Evolutionary conservation across 139 green algal genomes (phyloP).

Genomic region (Yamagishiella unicocca): DNA sequence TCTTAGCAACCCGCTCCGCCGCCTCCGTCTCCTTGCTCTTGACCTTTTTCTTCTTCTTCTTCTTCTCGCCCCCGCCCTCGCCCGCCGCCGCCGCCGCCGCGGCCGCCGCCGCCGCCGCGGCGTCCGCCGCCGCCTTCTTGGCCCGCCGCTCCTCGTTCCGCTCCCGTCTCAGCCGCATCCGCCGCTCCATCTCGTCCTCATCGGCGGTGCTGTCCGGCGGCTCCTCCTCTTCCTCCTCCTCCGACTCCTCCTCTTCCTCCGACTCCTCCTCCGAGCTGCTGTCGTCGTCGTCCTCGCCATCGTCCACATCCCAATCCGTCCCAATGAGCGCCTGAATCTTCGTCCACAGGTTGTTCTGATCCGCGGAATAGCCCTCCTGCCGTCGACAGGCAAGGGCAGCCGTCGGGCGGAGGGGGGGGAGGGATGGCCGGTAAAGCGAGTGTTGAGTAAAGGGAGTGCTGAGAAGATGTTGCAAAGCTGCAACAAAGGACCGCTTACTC

Average conservation of each 20-base stretch:
- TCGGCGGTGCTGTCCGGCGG: neutral
- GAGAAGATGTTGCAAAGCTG: too few relatives aligned
- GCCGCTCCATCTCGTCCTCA: neutral
- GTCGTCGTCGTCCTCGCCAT: neutral
- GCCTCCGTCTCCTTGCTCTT: neutral
- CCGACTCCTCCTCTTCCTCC: neutral
- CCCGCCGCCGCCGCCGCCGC: neutral
- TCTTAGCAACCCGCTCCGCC: neutral
- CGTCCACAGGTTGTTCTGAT: constrained; percentile 20
- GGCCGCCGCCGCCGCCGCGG: neutral
- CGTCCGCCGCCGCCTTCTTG: neutral
- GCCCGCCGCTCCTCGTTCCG: constrained; percentile 19
- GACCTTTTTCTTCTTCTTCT: neutral
- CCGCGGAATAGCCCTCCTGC: neutral
- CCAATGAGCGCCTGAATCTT: constrained; percentile 42
- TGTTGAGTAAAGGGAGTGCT: too few relatives aligned
- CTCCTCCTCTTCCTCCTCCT: neutral
- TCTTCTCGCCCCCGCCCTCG: neutral
- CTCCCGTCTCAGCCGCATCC: neutral
- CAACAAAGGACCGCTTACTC: too few relatives aligned
- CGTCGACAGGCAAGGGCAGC: too few relatives aligned
- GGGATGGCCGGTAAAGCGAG: too few relatives aligned
- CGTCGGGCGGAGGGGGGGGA: too few relatives aligned
- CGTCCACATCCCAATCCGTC: constrained; percentile 37
- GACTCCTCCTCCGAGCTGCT: neutral